Base-by-base conservation (phyloP, 768 basidiomycete species). In the Ephemerocybe angulata region DNA sequence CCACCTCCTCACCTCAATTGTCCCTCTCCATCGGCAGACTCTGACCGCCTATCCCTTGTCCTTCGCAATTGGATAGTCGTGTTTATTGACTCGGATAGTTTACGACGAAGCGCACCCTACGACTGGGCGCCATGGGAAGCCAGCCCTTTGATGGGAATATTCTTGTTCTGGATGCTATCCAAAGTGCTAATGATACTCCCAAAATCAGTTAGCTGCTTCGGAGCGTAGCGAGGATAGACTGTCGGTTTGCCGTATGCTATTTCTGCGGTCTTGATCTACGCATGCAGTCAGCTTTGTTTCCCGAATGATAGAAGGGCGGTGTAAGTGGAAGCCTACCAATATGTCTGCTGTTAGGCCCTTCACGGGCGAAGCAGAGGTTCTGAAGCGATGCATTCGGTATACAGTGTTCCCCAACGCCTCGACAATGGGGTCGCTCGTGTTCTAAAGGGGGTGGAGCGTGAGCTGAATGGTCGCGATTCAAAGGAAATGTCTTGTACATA, bases 331-430 rank as follows among this genome's bases (percentile, higher is more conserved):
- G 56, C 86, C 56, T 59, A 91, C 90, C 50, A 95, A 71, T 13
- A 95, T 88, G 59, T 92, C 88, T 1, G 89, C 77, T 1, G 92
- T 94, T 2, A 95, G 68, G 1, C 93, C 93, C 66, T 91, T 92
- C 54, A 95, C 78, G 0, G 92, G 85, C 17, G 91, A 92, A 1
- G 86, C 86, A 0, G 76, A 76, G 2, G 87, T 85, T 31, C 90
- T 80, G 62, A 96, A 87, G 7, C 93, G 85, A 64, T 95, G 90
- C 83, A 91, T 86, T 17, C 93, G 82, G 61, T 93, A 94, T 0
- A 70, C 60, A 8, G 76, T 74, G 33, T 77, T 72, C 30, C 74
- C 77, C 8, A 85, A 67, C 69, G 80, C 76, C 1, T 73, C 64
- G 1, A 81, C 66, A 31, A 67, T 56, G 8, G 75, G 66, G 63